Base-by-base conservation (phyloP, 139 green algal species). In the Closterium sp. region DNA sequence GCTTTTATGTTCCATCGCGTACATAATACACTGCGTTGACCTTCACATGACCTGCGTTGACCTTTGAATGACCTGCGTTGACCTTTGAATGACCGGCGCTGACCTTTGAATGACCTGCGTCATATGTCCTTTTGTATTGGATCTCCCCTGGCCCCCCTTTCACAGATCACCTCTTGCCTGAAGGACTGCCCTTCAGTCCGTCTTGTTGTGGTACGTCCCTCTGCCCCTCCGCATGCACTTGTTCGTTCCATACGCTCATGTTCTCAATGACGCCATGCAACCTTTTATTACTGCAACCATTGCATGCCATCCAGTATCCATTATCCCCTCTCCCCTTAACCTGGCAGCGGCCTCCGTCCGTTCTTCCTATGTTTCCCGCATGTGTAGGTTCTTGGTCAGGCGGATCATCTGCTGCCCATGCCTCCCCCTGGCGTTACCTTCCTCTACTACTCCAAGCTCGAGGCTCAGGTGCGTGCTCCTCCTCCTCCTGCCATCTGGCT, bases 151-250 rank as follows among this genome's bases (percentile, higher is more conserved):
- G 25, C 55, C 55, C 55, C 55, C 55, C 55, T 90, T n/a, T 21
- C 85, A 66, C 91, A 93, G 55, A 88, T 99, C 92, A 85, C 98
- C n/a, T 90, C 95, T 43, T 95, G 91, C 84, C 91, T 99, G 55
- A 35, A 84, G 0, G 90, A 96, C 1, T 98, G 96, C 94, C 96
- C 96, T 0, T 96, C 93, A 28, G 93, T 99, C 23, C 95, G 94
- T 16, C 86, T 98, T 32, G 90, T 99, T 93, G 96, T 99, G 66
- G 91, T 94, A 30, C 85, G 84, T 87, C n/a, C 28, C 86, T 76
- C 55, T n/a, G n/a, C n/a, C n/a, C n/a, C 16, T 76, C 55, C 12
- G 25, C 55, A 4, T 76, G 38, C 38, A 66, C 3, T 66, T 66
- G 3, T 66, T 10, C 38, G 25, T 76, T 76, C 55, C 25, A 76